Conservation (phyloP, 257 asterid genomes). For the Henckelia pumila region DNA sequence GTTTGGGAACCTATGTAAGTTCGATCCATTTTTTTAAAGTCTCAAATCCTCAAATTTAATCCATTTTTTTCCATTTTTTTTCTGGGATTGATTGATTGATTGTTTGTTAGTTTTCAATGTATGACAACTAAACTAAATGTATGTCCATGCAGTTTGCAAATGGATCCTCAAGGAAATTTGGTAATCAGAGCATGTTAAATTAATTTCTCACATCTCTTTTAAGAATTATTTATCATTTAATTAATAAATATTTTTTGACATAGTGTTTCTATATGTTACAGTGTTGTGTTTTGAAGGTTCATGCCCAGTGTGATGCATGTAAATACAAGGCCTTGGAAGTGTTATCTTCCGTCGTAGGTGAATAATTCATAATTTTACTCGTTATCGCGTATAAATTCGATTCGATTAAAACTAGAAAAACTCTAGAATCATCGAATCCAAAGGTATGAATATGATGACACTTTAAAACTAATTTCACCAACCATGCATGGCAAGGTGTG, state of each 20-base stretch:
- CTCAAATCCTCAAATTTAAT: too few relatives aligned
- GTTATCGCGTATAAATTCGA: neutral
- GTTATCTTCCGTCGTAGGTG: slow-evolving; percentile 39
- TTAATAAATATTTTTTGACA: neutral
- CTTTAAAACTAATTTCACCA: neutral
- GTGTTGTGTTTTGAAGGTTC: slow-evolving; percentile 43
- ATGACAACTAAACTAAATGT: neutral
- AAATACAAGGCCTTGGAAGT: slow-evolving; percentile 41
- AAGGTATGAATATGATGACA: too few relatives aligned
- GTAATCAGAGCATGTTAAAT: neutral
- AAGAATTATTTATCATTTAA: neutral
- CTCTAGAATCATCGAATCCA: too few relatives aligned
- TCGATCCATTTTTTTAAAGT: too few relatives aligned
- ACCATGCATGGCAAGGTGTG: slow-evolving; percentile 29
- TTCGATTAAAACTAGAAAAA: neutral
- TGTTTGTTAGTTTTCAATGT: neutral
- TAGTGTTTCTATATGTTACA: slow-evolving; percentile 20
- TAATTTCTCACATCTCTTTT: neutral
- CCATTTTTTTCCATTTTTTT: too few relatives aligned
- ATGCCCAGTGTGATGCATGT: slow-evolving; percentile 40
- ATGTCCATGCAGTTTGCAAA: neutral
- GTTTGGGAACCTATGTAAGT: too few relatives aligned
- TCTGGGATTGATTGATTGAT: too few relatives aligned
- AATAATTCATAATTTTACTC: neutral
- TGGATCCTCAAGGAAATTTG: slow-evolving; percentile 29